Base-by-base conservation (phyloP, 148 eudicot genomes). In the Limonium bicolor region DNA sequence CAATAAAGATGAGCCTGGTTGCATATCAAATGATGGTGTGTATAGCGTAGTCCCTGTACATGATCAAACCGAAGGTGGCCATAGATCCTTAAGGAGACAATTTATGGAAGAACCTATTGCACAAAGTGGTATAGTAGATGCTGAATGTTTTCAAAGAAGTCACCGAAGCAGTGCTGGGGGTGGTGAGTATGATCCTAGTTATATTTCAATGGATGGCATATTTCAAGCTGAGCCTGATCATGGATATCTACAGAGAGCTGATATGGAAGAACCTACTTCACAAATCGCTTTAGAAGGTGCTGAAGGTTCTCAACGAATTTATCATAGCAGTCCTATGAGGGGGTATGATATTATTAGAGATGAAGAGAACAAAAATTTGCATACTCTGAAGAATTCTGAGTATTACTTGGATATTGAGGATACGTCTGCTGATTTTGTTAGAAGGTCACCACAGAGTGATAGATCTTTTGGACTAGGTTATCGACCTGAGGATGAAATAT, bases 251-350 rank as follows among this genome's bases (percentile, higher is more conserved):
- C n/a, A n/a, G n/a, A n/a, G n/a, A n/a, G n/a, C n/a, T n/a, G n/a
- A n/a, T n/a, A n/a, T n/a, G n/a, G n/a, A n/a, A n/a, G n/a, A n/a
- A n/a, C n/a, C n/a, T n/a, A n/a, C n/a, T n/a, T n/a, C n/a, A n/a
- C n/a, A n/a, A n/a, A n/a, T n/a, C n/a, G n/a, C n/a, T n/a, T n/a
- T n/a, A n/a, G n/a, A n/a, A n/a, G n/a, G n/a, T n/a, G 42, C 48
- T 46, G 75, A 61, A 36, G 51, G 36, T 52, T 46, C 71, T 56
- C 73, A 44, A n/a, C 45, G 62, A 42, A 23, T 53, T 33, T 29
- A 27, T 14, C 41, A 42, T 18, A 50, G 43, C 15, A 38, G 34
- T 43, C 51, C 44, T 36, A 44, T 41, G 33, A 14, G 41, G 58
- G 69, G 65, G 28, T 20, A 15, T 48, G 54, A 38, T 41, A 36